A percentile compares a stretch with the other conserved stretches of the same genome.
phyloP scores from a whole-genome alignment of 148 eudicot genomes.

The Nyssa sinensis region DNA sequence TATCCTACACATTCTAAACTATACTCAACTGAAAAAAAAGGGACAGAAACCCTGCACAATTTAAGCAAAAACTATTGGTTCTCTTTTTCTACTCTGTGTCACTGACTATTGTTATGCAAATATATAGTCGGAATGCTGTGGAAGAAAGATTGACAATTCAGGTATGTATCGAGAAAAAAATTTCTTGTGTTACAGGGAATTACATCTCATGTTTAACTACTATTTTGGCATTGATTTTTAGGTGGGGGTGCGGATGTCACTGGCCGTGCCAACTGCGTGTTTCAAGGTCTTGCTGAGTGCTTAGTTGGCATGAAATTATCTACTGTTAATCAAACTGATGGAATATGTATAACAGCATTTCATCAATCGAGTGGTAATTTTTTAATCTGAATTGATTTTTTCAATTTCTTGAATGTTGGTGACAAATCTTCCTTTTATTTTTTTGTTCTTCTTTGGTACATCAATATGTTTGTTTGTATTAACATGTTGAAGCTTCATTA shows the following conservation, averaged over 20 bases:
- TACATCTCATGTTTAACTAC: not conserved
- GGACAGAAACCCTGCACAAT: no score
- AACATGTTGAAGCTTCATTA: not conserved
- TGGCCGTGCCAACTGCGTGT: slow-evolving; percentile 52
- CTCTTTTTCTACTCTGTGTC: not conserved
- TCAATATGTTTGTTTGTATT: not conserved
- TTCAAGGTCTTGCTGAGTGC: slow-evolving; percentile 58
- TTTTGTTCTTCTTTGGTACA: not conserved
- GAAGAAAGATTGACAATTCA: slow-evolving; percentile 36
- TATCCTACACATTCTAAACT: no score
- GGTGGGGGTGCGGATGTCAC: slow-evolving; percentile 21
- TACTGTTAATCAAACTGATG: slow-evolving; percentile 40
- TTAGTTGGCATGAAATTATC: slow-evolving; percentile 60
- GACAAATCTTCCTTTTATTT: not conserved
- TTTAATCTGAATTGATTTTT: not conserved
- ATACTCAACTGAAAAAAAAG: no score
- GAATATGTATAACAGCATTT: slow-evolving; percentile 44
- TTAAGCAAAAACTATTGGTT: not conserved
- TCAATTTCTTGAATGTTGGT: not conserved
- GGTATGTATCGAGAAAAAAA: slow-evolving; percentile 37
- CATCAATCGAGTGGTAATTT: slow-evolving; percentile 81
- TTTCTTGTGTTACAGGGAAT: slow-evolving; percentile 7
- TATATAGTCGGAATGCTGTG: slow-evolving; percentile 64
- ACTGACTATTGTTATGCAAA: slow-evolving; percentile 21
- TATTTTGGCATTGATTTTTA: slow-evolving; percentile 5